Percentiles rank a stretch among this genome's conserved stretches.
Evolutionary conservation across 345 rosid genomes (phyloP).

Genomic region (Laguncularia racemosa): DNA sequence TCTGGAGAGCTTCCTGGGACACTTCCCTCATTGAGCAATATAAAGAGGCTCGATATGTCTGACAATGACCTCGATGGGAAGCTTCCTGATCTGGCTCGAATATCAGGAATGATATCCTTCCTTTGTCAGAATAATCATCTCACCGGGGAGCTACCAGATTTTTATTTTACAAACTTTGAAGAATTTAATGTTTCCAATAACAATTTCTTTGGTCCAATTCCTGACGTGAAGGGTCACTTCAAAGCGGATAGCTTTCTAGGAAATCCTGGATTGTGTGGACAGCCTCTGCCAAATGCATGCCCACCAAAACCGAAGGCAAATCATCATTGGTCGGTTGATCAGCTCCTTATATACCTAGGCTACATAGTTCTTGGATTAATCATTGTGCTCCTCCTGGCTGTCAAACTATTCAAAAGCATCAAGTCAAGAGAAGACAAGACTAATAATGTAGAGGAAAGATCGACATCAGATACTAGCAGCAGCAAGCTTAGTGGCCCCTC

Average conservation of each 20-base stretch:
- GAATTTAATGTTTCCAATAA: conserved; percentile 55
- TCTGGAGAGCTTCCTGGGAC: conserved; percentile 38
- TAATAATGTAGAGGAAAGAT: conserved; percentile 1
- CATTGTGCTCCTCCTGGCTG: conserved; percentile 14
- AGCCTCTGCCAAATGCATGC: conserved; percentile 28
- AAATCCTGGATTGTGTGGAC: conserved; percentile 41
- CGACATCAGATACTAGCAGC: conserved; percentile 6
- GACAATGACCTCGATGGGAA: conserved; percentile 34
- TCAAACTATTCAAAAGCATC: conserved; percentile 16
- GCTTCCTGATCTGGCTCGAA: conserved; percentile 30
- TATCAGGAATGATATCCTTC: conserved; percentile 33
- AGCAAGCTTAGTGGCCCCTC: conserved; percentile 15
- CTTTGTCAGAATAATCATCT: conserved; percentile 39
- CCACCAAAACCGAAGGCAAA: conserved; percentile 18
- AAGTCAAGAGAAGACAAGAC: conserved; percentile 9
- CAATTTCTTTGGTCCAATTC: conserved; percentile 42
- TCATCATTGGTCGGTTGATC: conserved; percentile 12
- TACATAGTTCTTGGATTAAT: conserved; percentile 25
- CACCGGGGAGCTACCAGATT: conserved; percentile 29
- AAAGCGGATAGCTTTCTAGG: conserved; percentile 30
- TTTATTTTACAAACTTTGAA: conserved; percentile 36
- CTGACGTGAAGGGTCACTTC: conserved; percentile 33
- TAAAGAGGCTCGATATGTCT: conserved; percentile 43
- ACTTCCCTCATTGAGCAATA: conserved; percentile 26
- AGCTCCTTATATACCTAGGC: conserved; percentile 32